phyloP scores from a whole-genome alignment of 2,329 filamentous ascomycete species.

The Rutstroemia sp. region DNA sequence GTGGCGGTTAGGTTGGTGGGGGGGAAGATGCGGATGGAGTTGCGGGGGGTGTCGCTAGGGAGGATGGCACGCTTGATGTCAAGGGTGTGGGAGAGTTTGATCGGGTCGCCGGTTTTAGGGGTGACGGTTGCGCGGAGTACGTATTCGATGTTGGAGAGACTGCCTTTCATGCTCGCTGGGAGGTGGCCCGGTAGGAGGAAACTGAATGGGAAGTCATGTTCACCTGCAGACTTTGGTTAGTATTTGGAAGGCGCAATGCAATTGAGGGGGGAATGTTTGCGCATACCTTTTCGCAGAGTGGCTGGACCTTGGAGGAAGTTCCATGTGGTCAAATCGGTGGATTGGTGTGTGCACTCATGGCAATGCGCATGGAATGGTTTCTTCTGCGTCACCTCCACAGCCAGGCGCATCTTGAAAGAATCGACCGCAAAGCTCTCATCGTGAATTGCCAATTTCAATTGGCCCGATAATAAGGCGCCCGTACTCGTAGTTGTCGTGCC shows the following conservation, averaged over 20 bases:
- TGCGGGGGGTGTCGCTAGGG: constrained; percentile 70
- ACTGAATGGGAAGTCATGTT: constrained; percentile 82
- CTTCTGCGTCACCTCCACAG: constrained; percentile 67
- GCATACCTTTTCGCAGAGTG: constrained; percentile 42
- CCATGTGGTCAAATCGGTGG: constrained; percentile 72
- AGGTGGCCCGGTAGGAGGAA: constrained; percentile 77
- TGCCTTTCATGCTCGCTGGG: constrained; percentile 73
- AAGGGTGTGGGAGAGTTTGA: constrained; percentile 62
- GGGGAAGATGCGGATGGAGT: constrained; percentile 84
- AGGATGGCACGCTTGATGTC: constrained; percentile 71
- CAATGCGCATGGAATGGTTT: constrained; percentile 77
- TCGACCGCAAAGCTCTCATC: constrained; percentile 62
- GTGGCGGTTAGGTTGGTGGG: constrained; percentile 88
- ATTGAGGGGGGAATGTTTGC: constrained; percentile 8
- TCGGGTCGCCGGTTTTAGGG: constrained; percentile 50
- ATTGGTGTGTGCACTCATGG: constrained; percentile 63
- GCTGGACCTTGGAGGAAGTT: constrained; percentile 58
- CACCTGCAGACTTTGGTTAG: constrained; percentile 34
- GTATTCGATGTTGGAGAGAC: constrained; percentile 69
- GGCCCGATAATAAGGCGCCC: constrained; percentile 79
- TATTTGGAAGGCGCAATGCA: not conserved
- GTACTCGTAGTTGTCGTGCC: constrained; percentile 67
- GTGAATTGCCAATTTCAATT: constrained; percentile 65
- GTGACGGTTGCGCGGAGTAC: constrained; percentile 63
- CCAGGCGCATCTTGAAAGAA: constrained; percentile 64